Evolutionary conservation across 805 yeast genomes (phyloP).

Genomic region (Saccharomyces paradoxus): DNA sequence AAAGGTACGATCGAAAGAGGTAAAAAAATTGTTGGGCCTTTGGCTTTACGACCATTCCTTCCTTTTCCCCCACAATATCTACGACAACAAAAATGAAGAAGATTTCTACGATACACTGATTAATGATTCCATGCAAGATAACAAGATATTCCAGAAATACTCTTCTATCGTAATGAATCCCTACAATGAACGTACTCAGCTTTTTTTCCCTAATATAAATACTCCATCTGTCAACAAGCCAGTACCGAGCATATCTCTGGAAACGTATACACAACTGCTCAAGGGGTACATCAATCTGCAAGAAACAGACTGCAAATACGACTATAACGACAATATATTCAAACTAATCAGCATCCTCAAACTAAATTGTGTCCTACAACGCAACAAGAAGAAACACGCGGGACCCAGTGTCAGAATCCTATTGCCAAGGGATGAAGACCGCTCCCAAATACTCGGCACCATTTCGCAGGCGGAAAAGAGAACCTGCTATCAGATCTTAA

Average conservation of each 20-base stretch:
- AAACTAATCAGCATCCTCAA: conserved; percentile 23
- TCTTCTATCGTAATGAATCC: conserved; percentile 21
- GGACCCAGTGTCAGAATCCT: conserved; percentile 8
- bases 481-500: conserved; percentile 5
- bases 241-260: conserved; percentile 14
- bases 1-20: conserved; percentile 5
- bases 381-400: neutral
- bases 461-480: conserved; percentile 1
- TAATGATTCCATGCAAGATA: conserved; percentile 16
- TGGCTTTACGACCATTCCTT: conserved; percentile 26
- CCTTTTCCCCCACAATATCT: conserved; percentile 6
- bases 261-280: conserved; percentile 18
- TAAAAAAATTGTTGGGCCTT: conserved; percentile 17
- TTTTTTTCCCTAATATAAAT: conserved; percentile 12
- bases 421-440: conserved; percentile 8
- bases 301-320: conserved; percentile 5
- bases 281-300: conserved; percentile 13
- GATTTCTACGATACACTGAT: conserved; percentile 15
- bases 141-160: conserved; percentile 15
- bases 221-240: neutral
- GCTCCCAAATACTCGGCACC: neutral
- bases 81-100: conserved; percentile 10
- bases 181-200: conserved; percentile 8
- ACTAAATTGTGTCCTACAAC: conserved; percentile 15
- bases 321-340: conserved; percentile 16